These are phyloP conservation scores for Curvularia verruculosa DNA, from an alignment of 2,329 filamentous ascomycete species.

Conservation along the genomic window DNA sequence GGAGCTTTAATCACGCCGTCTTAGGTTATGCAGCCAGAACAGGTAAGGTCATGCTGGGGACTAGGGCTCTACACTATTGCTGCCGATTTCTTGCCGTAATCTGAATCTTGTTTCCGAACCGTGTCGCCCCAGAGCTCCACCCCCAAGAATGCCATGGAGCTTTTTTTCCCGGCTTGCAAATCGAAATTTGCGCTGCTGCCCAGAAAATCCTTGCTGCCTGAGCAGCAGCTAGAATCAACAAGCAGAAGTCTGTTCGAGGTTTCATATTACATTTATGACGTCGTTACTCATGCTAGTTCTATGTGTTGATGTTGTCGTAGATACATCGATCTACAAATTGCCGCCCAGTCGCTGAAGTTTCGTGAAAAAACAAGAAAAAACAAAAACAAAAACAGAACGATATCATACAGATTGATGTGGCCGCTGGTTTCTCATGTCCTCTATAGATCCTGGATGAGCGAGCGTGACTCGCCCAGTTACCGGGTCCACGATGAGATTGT, in stretches of 20 bases:
- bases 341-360: background rate
- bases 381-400: background rate
- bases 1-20: background rate
- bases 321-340: background rate
- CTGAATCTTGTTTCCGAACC: background rate
- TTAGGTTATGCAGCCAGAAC: background rate
- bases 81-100: background rate
- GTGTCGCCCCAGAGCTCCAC: background rate
- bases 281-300: background rate
- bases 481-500: background rate
- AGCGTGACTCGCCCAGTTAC: background rate
- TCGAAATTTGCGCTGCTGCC: too few relatives aligned
- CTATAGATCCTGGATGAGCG: background rate
- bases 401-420: background rate
- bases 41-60: too few relatives aligned
- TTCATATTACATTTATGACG: background rate
- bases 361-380: too few relatives aligned
- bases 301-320: background rate
- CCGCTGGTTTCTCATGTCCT: background rate
- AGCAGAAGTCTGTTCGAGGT: too few relatives aligned
- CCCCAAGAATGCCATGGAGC: background rate
- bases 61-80: background rate
- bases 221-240: too few relatives aligned
- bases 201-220: too few relatives aligned
- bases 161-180: background rate